Evolutionary conservation across 148 eudicot genomes (phyloP).

Genomic region (Fallopia convolvulus): DNA sequence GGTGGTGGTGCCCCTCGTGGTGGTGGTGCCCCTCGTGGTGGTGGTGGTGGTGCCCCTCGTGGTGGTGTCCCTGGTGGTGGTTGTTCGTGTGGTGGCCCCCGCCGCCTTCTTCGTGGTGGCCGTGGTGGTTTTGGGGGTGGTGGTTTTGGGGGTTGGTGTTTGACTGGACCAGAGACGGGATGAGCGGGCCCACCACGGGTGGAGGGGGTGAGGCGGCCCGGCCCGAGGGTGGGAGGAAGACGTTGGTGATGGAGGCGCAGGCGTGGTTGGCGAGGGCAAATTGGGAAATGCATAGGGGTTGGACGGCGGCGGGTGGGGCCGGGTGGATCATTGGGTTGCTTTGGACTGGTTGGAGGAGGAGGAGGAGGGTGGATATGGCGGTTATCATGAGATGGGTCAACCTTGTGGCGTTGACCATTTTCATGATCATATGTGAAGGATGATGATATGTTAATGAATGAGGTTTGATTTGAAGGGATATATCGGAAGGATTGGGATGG

Average conservation of each 20-base stretch:
- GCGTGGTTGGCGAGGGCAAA: slow-evolving; percentile 68
- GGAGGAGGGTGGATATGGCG: not conserved
- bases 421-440: not conserved
- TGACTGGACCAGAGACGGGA: not conserved
- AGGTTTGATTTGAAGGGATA: not conserved
- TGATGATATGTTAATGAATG: not conserved
- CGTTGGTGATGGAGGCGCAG: slow-evolving; percentile 44
- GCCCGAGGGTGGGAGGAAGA: slow-evolving; percentile 28
- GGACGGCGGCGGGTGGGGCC: slow-evolving; percentile 19
- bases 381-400: not conserved
- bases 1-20: slow-evolving; percentile 10
- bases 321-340: not conserved
- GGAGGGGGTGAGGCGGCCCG: slow-evolving; percentile 16
- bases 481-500: not conserved
- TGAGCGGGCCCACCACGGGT: not conserved
- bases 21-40: slow-evolving; percentile 8
- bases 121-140: not conserved
- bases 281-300: slow-evolving; percentile 54
- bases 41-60: not conserved
- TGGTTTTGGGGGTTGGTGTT: not conserved
- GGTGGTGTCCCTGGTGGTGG: slow-evolving; percentile 11
- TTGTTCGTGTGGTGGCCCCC: not conserved
- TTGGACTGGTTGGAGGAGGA: not conserved
- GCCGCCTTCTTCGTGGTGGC: not conserved
- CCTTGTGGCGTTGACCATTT: not conserved